phyloP scores from a whole-genome alignment of 192 early-diverging fungal genomes.

The Backusella liffmaniae region DNA sequence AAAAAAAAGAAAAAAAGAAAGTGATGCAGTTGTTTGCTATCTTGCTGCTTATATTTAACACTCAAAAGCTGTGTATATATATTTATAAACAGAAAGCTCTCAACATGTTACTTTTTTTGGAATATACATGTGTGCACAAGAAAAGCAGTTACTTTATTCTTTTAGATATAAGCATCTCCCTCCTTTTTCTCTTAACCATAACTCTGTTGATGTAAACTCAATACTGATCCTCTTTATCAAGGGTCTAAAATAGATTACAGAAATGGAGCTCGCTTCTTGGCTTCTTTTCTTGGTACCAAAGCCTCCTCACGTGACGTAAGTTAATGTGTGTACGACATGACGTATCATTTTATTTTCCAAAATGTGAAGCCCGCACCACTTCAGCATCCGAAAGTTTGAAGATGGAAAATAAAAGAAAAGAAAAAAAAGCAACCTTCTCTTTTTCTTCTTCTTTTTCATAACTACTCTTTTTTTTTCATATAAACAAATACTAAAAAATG shows the following conservation, averaged over 20 bases:
- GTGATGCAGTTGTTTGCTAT: too few relatives aligned
- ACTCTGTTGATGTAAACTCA: too few relatives aligned
- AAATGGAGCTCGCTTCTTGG: not conserved
- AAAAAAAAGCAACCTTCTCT: not conserved
- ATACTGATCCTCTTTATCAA: too few relatives aligned
- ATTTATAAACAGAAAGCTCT: not conserved
- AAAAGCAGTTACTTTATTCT: not conserved
- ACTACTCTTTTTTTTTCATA: not conserved
- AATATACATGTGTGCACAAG: not conserved
- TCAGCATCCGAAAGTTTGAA: not conserved
- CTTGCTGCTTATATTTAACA: too few relatives aligned
- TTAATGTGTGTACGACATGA: not conserved
- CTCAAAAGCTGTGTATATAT: not conserved
- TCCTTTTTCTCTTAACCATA: not conserved
- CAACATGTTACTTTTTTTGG: not conserved
- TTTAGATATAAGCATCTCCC: not conserved
- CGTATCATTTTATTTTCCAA: not conserved
- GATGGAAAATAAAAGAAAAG: not conserved
- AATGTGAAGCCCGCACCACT: not conserved
- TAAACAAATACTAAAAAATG: not conserved
- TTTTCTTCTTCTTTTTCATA: not conserved
- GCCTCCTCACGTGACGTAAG: not conserved
- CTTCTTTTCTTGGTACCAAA: not conserved
- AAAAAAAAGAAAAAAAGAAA: too few relatives aligned
- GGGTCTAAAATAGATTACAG: not conserved